A percentile compares a stretch with the other conserved stretches of the same genome.
These are phyloP conservation scores for Debaryomyces coudertii DNA, from an alignment of 1,139 yeast species.

Conservation along the genomic window DNA sequence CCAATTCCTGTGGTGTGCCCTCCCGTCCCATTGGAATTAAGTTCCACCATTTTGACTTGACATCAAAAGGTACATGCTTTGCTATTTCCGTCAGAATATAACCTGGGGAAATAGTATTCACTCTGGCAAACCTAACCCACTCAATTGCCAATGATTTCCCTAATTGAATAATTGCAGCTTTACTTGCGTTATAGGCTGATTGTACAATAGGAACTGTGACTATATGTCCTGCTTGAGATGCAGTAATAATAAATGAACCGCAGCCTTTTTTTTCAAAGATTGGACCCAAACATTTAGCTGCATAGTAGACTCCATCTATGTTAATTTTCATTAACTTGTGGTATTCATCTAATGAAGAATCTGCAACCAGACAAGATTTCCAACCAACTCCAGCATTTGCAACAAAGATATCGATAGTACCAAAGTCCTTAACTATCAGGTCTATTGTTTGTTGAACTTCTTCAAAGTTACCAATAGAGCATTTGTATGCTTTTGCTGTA, in stretches of 20 bases:
- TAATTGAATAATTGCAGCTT: constrained; percentile 83
- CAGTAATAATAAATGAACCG: constrained; percentile 76
- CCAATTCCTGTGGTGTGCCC: constrained; percentile 79
- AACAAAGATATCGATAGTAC: constrained; percentile 78
- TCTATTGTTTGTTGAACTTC: constrained; percentile 60
- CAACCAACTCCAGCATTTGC: constrained; percentile 93
- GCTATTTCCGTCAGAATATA: constrained; percentile 65
- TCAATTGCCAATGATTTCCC: constrained; percentile 79
- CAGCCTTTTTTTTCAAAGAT: constrained; percentile 69
- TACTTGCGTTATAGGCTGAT: constrained; percentile 82
- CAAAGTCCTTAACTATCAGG: constrained; percentile 69
- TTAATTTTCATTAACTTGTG: constrained; percentile 69
- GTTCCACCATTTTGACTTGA: constrained; percentile 43
- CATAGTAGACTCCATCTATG: constrained; percentile 75
- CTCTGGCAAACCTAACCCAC: constrained; percentile 81
- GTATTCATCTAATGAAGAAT: constrained; percentile 57
- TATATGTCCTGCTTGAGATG: constrained; percentile 84
- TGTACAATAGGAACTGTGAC: constrained; percentile 88
- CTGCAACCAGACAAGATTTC: constrained; percentile 74
- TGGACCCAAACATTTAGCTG: constrained; percentile 70
- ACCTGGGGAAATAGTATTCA: constrained; percentile 81
- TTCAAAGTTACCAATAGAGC: constrained; percentile 61
- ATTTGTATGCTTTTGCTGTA: constrained; percentile 69
- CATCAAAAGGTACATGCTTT: constrained; percentile 44
- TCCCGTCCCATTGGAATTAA: constrained; percentile 78